Evolutionary conservation across 441 rosid species (phyloP).

Genomic region (Sinapis alba): DNA sequence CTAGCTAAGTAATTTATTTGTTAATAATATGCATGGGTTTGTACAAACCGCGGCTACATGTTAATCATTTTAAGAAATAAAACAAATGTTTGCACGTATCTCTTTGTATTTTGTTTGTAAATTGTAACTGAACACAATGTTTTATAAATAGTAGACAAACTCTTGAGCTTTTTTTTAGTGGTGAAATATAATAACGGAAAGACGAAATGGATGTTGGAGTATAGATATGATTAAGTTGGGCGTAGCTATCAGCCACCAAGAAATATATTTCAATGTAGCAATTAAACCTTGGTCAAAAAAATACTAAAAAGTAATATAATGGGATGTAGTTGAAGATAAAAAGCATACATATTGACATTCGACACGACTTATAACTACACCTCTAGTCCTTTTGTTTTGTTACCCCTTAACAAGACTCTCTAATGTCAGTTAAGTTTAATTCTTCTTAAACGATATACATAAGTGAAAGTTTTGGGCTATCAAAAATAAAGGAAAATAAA

Average conservation of each 20-base stretch:
- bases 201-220: conserved; percentile 33
- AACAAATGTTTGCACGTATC: background rate
- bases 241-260: conserved; percentile 42
- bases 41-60: background rate
- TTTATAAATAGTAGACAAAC: background rate
- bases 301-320: conserved; percentile 4
- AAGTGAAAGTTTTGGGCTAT: background rate
- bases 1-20: background rate
- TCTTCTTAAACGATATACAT: background rate
- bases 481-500: too few relatives aligned
- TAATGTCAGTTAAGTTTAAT: background rate
- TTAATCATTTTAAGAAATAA: background rate
- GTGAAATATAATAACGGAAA: conserved; percentile 37
- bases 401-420: background rate
- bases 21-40: background rate
- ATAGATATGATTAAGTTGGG: conserved; percentile 35
- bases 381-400: background rate
- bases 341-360: conserved; percentile 24
- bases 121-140: background rate
- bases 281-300: conserved; percentile 6
- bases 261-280: conserved; percentile 10
- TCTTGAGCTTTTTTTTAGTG: background rate
- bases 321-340: conserved; percentile 24
- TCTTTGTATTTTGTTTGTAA: background rate
- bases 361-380: conserved; percentile 26